A percentile compares a stretch with the other conserved stretches of the same genome.
These are phyloP conservation scores for Komagataella mondaviorum DNA, from an alignment of 805 yeast species.

Conservation along the genomic window DNA sequence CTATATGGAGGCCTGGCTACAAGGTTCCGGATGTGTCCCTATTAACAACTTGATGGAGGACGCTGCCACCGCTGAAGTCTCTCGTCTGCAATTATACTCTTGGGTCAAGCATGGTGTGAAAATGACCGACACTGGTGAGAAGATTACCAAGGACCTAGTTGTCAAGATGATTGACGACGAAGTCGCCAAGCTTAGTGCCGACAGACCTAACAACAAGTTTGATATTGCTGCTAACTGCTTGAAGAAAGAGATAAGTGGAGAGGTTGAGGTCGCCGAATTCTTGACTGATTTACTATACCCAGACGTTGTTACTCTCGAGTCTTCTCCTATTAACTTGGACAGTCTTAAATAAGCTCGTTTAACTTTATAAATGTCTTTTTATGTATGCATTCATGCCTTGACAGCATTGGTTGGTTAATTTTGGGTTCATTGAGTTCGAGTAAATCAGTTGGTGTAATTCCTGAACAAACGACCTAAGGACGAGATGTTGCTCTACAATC, in stretches of 20 bases:
- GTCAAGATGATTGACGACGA: slow-evolving; percentile 45
- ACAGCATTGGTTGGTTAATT: slow-evolving; percentile 1
- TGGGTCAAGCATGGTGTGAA: slow-evolving; percentile 67
- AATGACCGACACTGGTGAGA: slow-evolving; percentile 42
- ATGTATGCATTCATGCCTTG: slow-evolving; percentile 1
- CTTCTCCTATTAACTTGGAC: slow-evolving; percentile 15
- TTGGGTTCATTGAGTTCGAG: background rate
- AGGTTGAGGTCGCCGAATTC: slow-evolving; percentile 56
- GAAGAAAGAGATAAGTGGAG: slow-evolving; percentile 60
- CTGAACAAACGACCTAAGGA: slow-evolving; percentile 1
- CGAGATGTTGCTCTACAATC: background rate
- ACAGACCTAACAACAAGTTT: slow-evolving; percentile 52
- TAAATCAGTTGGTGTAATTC: slow-evolving; percentile 1
- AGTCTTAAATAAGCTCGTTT: slow-evolving; percentile 11
- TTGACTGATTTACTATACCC: slow-evolving; percentile 68
- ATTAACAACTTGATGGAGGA: slow-evolving; percentile 81
- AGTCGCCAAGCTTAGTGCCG: slow-evolving; percentile 33
- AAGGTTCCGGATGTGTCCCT: slow-evolving; percentile 78
- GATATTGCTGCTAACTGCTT: slow-evolving; percentile 57
- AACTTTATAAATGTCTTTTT: background rate
- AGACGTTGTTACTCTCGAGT: slow-evolving; percentile 40
- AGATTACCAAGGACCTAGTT: slow-evolving; percentile 48
- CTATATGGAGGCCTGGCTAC: slow-evolving; percentile 78
- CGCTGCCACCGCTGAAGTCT: slow-evolving; percentile 84
- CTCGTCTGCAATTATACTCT: slow-evolving; percentile 70